These are phyloP conservation scores for Eucalyptus caleyi DNA, from an alignment of 345 rosid genomes.

Conservation along the genomic window DNA sequence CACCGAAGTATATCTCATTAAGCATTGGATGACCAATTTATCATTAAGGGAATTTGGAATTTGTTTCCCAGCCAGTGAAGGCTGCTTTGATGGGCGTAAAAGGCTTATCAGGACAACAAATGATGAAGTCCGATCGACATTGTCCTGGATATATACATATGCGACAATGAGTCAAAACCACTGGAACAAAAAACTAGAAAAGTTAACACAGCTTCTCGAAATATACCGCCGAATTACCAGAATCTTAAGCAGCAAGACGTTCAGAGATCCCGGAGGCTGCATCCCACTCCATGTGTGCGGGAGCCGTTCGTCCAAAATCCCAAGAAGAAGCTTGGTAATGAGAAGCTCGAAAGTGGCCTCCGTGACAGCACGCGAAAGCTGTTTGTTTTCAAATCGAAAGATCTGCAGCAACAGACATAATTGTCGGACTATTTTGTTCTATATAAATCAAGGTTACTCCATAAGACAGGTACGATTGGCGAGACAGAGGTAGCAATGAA, in stretches of 20 bases:
- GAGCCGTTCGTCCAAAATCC: conserved; percentile 94
- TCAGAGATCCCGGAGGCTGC: conserved; percentile 86
- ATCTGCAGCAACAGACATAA: conserved; percentile 35
- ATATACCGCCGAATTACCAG: conserved; percentile 36
- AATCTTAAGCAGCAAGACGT: conserved; percentile 94
- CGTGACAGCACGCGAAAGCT: conserved; percentile 78
- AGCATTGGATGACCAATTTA: conserved; percentile 92
- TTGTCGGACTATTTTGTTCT: background rate
- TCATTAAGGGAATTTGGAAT: too few species aligned
- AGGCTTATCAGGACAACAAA: conserved; percentile 89
- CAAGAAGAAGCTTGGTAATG: conserved; percentile 86
- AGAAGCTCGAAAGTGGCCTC: conserved; percentile 89
- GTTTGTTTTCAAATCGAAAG: conserved; percentile 61
- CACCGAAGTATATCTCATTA: conserved; percentile 96
- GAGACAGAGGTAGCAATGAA: background rate
- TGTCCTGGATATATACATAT: conserved; percentile 44
- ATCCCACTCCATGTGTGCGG: conserved; percentile 95
- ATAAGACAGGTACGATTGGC: background rate
- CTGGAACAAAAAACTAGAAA: background rate
- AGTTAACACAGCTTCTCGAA: background rate
- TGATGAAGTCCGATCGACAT: conserved; percentile 89
- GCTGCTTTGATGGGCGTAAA: conserved; percentile 88
- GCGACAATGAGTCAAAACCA: background rate
- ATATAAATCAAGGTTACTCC: background rate
- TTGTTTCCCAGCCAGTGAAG: conserved; percentile 80